These are phyloP conservation scores for Podospora fimiseda DNA, from an alignment of 495 filamentous ascomycete genomes.

Conservation along the genomic window DNA sequence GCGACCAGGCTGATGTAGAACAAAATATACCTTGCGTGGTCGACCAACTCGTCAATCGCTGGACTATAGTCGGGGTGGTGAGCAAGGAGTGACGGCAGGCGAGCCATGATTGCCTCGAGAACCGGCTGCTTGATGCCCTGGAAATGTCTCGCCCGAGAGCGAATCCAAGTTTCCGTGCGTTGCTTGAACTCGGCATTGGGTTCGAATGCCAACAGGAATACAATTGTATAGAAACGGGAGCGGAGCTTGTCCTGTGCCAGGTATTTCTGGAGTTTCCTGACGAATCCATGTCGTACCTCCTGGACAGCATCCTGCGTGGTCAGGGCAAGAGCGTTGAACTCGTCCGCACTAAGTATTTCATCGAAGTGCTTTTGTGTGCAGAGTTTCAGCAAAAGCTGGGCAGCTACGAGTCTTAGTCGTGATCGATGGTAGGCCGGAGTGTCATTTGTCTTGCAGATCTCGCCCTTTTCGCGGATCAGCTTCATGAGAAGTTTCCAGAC, in stretches of 20 bases:
- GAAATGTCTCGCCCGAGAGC: conserved; percentile 59
- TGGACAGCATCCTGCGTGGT: conserved; percentile 71
- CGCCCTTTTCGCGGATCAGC: conserved; percentile 66
- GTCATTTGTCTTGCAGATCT: conserved; percentile 64
- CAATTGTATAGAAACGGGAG: conserved; percentile 74
- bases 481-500: conserved; percentile 74
- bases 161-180: conserved; percentile 79
- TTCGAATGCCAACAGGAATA: conserved; percentile 89
- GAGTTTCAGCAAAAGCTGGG: conserved; percentile 76
- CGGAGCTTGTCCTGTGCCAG: conserved; percentile 61
- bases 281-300: conserved; percentile 69
- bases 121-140: conserved; percentile 50
- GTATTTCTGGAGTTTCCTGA: conserved; percentile 82
- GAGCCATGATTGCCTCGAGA: conserved; percentile 80
- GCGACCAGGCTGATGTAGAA: conserved; percentile 82
- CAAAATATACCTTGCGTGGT: conserved; percentile 78
- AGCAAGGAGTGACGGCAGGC: conserved; percentile 78
- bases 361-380: conserved; percentile 70
- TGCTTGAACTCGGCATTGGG: conserved; percentile 61
- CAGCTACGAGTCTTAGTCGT: conserved; percentile 73
- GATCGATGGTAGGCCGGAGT: conserved; percentile 70
- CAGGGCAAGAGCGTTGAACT: conserved; percentile 75
- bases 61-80: conserved; percentile 89
- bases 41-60: conserved; percentile 60
- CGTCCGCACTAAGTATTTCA: conserved; percentile 57